Evolutionary conservation across 2,329 filamentous ascomycete species (phyloP).

Genomic region (Trichoderma asperellum): DNA sequence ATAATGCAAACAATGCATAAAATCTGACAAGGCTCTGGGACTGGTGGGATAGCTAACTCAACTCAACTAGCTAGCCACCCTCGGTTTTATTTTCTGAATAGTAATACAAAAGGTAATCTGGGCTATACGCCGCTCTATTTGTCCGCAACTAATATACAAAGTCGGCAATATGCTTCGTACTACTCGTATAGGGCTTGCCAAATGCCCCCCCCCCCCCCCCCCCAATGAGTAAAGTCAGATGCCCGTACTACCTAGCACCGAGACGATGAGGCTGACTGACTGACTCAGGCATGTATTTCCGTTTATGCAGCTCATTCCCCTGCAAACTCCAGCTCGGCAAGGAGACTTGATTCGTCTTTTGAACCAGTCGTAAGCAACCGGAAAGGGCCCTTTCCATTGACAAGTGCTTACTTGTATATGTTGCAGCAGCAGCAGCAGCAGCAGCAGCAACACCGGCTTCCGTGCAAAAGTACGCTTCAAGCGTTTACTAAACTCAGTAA

Average conservation of each 20-base stretch:
- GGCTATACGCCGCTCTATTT: neutral
- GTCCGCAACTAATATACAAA: neutral
- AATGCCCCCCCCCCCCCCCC: neutral
- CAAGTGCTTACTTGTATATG: neutral
- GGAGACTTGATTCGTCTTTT: neutral
- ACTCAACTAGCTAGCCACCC: neutral
- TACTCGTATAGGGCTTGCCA: neutral
- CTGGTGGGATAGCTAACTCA: neutral
- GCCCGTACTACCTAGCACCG: too few relatives aligned
- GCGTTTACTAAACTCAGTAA: neutral
- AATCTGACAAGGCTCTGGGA: neutral
- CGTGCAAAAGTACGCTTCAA: too few relatives aligned
- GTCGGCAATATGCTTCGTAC: neutral
- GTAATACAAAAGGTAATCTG: neutral
- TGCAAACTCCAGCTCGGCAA: neutral
- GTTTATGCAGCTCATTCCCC: too few relatives aligned
- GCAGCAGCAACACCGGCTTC: neutral
- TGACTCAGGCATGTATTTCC: neutral
- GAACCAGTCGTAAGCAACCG: neutral
- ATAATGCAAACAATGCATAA: neutral
- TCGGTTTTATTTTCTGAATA: neutral
- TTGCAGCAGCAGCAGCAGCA: too few relatives aligned
- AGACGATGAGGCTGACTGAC: neutral
- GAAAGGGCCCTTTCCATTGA: neutral
- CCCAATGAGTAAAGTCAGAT: neutral